Conservation (phyloP, 768 basidiomycete species). For the Cystofilobasidium capitatum region DNA sequence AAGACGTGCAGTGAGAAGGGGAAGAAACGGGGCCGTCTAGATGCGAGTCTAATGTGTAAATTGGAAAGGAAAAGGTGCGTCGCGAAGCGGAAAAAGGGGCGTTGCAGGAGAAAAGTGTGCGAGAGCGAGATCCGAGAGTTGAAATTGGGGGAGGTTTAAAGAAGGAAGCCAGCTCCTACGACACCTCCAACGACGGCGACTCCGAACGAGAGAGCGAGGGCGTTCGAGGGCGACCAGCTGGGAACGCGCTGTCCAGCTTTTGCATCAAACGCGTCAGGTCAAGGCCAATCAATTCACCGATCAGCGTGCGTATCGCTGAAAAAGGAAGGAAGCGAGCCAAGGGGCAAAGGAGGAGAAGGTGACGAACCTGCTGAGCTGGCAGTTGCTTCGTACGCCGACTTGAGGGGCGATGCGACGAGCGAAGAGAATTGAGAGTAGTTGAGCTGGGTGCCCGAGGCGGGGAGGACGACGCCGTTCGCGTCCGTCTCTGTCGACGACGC, state of each 20-base stretch:
- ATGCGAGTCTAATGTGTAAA: not conserved
- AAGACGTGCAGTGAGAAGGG: no score
- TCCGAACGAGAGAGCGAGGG: slow-evolving; percentile 12
- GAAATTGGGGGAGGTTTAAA: slow-evolving; percentile 10
- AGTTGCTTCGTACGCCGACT: slow-evolving; percentile 7
- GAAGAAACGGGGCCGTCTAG: slow-evolving; percentile 6
- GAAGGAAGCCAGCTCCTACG: slow-evolving; percentile 12
- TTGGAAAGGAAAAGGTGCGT: not conserved
- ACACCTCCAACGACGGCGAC: slow-evolving; percentile 13
- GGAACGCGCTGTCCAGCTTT: not conserved
- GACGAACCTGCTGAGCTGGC: slow-evolving; percentile 4
- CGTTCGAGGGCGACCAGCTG: slow-evolving; percentile 2
- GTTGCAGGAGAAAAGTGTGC: not conserved
- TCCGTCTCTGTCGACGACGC: not conserved
- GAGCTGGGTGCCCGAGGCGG: slow-evolving; percentile 6
- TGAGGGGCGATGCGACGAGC: not conserved
- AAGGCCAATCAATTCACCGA: not conserved
- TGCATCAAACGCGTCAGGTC: no score
- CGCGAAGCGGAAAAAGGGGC: not conserved
- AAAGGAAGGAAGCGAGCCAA: not conserved
- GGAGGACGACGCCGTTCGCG: slow-evolving; percentile 2
- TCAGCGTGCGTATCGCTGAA: no score
- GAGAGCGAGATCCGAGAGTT: not conserved
- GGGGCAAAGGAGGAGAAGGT: not conserved
- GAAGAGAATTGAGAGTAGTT: not conserved